Conservation (phyloP, 768 basidiomycete genomes). For the Pisolithus marmoratus region DNA sequence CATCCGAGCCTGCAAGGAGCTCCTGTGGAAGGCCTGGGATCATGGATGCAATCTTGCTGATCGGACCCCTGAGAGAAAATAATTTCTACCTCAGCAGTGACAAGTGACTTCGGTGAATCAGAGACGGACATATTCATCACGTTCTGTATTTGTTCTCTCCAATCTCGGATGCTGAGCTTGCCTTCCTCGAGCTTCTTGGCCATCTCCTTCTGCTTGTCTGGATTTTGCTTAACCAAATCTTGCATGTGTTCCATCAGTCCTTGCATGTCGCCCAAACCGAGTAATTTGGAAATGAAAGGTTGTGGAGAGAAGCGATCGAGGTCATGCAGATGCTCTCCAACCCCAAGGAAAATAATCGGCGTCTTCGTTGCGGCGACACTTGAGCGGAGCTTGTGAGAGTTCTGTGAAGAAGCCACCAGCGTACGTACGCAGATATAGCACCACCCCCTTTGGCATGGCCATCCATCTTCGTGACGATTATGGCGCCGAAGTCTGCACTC, state of each 20-base stretch:
- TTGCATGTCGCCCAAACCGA: slow-evolving; percentile 95
- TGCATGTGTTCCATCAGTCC: slow-evolving; percentile 99
- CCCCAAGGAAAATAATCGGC: slow-evolving; percentile 97
- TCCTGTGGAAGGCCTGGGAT: slow-evolving; percentile 95
- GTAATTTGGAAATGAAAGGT: slow-evolving; percentile 93
- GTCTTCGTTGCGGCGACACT: slow-evolving; percentile 99
- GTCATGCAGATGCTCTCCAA: slow-evolving; percentile 96
- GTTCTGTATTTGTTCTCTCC: slow-evolving; percentile 95
- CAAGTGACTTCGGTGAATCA: slow-evolving; percentile 1
- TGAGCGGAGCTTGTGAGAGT: slow-evolving; percentile 10
- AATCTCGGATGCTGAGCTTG: slow-evolving; percentile 93
- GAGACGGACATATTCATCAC: slow-evolving; percentile 92
- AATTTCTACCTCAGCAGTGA: slow-evolving; percentile 3
- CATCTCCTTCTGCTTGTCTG: slow-evolving; percentile 97
- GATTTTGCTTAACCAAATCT: slow-evolving; percentile 87
- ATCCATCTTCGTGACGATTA: slow-evolving; percentile 99
- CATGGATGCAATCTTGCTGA: slow-evolving; percentile 98
- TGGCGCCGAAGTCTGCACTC: slow-evolving; percentile 94
- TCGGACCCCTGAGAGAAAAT: slow-evolving; percentile 72
- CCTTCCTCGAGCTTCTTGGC: slow-evolving; percentile 97
- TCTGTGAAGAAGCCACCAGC: not conserved
- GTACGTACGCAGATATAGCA: slow-evolving; percentile 92
- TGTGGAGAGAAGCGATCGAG: slow-evolving; percentile 94
- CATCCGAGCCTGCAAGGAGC: slow-evolving; percentile 86
- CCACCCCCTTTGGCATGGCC: slow-evolving; percentile 99